Conservation (phyloP, 1,284 basidiomycete species). For the Ganoderma meredithae region DNA sequence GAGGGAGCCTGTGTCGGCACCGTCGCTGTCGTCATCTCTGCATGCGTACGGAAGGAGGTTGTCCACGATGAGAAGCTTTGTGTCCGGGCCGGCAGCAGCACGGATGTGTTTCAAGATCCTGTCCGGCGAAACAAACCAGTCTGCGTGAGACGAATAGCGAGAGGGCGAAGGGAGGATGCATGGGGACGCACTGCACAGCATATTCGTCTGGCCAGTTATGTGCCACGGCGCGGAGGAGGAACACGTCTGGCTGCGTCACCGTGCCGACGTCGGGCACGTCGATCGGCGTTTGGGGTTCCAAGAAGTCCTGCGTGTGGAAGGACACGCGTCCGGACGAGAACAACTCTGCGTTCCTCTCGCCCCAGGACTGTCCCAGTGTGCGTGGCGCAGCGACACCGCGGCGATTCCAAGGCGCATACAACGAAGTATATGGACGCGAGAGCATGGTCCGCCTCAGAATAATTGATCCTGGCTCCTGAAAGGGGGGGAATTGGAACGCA, state of each 20-base stretch:
- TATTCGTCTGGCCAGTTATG: conserved; percentile 34
- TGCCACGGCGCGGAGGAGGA: conserved; percentile 29
- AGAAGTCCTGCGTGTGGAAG: conserved; percentile 30
- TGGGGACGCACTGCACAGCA: conserved; percentile 15
- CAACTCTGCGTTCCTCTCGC: conserved; percentile 25
- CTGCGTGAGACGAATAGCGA: background rate
- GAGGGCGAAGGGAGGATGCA: background rate
- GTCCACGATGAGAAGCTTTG: conserved; percentile 31
- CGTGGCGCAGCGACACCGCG: background rate
- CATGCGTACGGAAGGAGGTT: conserved; percentile 33
- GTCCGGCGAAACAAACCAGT: background rate
- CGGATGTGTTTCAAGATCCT: conserved; percentile 28
- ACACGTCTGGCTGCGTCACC: conserved; percentile 27
- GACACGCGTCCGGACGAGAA: conserved; percentile 23
- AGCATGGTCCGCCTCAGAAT: background rate
- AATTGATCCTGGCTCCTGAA: background rate
- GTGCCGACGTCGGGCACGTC: conserved; percentile 20
- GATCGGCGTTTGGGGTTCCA: conserved; percentile 27
- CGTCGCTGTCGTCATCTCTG: conserved; percentile 21
- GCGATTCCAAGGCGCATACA: background rate
- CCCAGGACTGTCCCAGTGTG: conserved; percentile 23
- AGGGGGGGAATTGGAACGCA: background rate
- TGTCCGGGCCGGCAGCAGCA: conserved; percentile 26
- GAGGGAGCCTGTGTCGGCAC: conserved; percentile 22
- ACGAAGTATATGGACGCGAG: background rate